These are phyloP conservation scores for Asterochloris erici DNA, from an alignment of 139 green algal species.

Conservation along the genomic window DNA sequence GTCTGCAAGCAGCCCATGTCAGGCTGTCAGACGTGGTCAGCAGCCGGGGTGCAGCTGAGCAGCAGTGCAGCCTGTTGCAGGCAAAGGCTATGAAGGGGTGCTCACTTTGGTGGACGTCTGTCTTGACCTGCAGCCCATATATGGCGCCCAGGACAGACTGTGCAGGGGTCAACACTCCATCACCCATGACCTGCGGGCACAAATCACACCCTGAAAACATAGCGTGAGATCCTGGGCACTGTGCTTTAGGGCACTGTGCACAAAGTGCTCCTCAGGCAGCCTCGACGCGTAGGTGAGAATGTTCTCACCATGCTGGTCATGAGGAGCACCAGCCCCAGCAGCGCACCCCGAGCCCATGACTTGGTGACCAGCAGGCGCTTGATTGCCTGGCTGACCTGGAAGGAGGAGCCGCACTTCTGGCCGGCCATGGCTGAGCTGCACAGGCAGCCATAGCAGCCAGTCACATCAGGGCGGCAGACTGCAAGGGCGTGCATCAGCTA, in stretches of 20 bases:
- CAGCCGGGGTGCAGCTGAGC: neutral
- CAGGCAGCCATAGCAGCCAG: too few species aligned
- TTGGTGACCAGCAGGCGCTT: conserved; percentile 5
- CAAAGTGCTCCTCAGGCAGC: neutral
- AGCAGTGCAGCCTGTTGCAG: neutral
- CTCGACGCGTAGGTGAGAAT: neutral
- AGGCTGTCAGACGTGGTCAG: neutral
- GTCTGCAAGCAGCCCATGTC: neutral
- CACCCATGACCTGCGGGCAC: conserved; percentile 14
- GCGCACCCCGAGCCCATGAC: neutral
- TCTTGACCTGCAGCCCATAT: conserved; percentile 7
- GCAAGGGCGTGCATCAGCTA: too few species aligned
- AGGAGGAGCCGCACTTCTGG: neutral
- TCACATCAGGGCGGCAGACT: too few species aligned
- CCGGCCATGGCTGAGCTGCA: too few species aligned
- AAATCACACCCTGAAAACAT: neutral
- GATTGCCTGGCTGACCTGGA: conserved; percentile 8
- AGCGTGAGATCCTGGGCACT: neutral
- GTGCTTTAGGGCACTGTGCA: too few species aligned
- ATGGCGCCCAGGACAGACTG: conserved; percentile 20
- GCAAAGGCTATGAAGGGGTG: neutral
- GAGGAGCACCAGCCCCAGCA: conserved; percentile 24
- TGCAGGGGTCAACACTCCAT: conserved; percentile 37
- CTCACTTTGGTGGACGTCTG: neutral
- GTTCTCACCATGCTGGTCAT: conserved; percentile 14